Percentiles rank a stretch among this genome's conserved stretches.
Conservation (phyloP, 345 rosid genomes). For the Aquilaria yunnanensis region DNA sequence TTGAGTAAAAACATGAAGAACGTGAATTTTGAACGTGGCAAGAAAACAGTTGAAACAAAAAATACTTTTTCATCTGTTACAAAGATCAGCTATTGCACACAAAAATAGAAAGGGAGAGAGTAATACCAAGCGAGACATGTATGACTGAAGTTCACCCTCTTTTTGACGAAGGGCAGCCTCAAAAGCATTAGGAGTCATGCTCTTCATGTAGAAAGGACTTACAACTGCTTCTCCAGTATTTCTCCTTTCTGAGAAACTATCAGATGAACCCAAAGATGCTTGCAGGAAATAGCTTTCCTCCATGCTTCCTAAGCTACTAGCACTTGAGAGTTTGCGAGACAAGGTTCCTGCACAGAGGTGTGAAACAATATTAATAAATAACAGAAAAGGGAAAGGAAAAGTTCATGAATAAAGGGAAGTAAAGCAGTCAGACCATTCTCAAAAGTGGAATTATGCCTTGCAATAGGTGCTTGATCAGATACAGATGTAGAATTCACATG, state of each 20-base stretch:
- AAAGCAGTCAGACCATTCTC: constrained; percentile 57
- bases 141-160: constrained; percentile 98
- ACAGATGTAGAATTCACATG: constrained; percentile 38
- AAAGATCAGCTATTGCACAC: constrained; percentile 1
- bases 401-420: constrained; percentile 10
- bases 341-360: constrained; percentile 46
- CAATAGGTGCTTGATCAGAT: constrained; percentile 52
- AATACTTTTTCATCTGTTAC: background rate
- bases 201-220: constrained; percentile 87
- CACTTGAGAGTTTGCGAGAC: constrained; percentile 70
- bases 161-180: constrained; percentile 96
- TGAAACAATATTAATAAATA: constrained; percentile 8
- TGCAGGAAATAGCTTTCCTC: constrained; percentile 97
- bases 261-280: constrained; percentile 89
- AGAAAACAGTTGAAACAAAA: constrained; percentile 1
- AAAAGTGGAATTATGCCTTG: constrained; percentile 50
- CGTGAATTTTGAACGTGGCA: background rate
- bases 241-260: constrained; percentile 69
- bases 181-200: constrained; percentile 89
- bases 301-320: constrained; percentile 88
- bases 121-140: constrained; percentile 94
- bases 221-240: constrained; percentile 50
- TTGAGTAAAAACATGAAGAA: background rate
- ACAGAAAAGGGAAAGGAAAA: constrained; percentile 5
- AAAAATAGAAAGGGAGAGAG: constrained; percentile 8